Evolutionary conservation across 2,329 filamentous ascomycete genomes (phyloP).

Genomic region (Lithohypha guttulata): DNA sequence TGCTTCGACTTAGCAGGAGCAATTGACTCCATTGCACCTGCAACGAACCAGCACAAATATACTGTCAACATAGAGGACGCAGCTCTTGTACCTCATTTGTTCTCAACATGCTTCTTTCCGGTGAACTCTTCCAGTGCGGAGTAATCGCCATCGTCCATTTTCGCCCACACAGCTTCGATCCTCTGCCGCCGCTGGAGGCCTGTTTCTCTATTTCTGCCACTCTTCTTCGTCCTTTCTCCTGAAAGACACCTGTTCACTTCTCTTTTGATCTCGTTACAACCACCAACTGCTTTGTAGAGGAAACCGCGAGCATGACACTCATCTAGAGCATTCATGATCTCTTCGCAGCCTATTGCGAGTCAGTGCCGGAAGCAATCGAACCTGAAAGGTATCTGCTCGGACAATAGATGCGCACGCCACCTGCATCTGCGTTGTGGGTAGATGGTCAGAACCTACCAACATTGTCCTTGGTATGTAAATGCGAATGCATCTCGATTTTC

Average conservation of each 20-base stretch:
- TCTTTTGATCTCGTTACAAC: conserved; percentile 78
- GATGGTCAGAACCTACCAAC: conserved; percentile 74
- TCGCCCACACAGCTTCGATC: conserved; percentile 67
- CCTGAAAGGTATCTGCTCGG: too few relatives aligned
- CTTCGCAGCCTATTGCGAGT: conserved; percentile 93
- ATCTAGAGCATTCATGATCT: conserved; percentile 85
- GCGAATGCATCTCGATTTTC: conserved; percentile 69
- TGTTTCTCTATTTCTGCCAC: conserved; percentile 61
- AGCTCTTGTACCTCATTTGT: not conserved
- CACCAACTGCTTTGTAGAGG: conserved; percentile 78
- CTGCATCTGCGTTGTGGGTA: too few relatives aligned
- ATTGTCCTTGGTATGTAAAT: conserved; percentile 88
- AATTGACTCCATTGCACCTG: too few relatives aligned
- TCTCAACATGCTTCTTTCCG: conserved; percentile 20
- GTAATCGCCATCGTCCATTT: conserved; percentile 48
- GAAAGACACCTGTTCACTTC: conserved; percentile 77
- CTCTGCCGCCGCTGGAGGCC: conserved; percentile 60
- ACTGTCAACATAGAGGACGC: too few relatives aligned
- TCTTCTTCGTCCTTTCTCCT: conserved; percentile 66
- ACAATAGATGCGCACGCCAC: too few relatives aligned
- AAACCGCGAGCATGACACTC: conserved; percentile 92
- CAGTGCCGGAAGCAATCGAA: too few relatives aligned
- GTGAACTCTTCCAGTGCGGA: conserved; percentile 44
- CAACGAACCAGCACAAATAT: too few relatives aligned
- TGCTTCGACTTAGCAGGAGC: too few relatives aligned